Conservation (phyloP, 1,284 basidiomycete genomes). For the Porphyrellus sp. region DNA sequence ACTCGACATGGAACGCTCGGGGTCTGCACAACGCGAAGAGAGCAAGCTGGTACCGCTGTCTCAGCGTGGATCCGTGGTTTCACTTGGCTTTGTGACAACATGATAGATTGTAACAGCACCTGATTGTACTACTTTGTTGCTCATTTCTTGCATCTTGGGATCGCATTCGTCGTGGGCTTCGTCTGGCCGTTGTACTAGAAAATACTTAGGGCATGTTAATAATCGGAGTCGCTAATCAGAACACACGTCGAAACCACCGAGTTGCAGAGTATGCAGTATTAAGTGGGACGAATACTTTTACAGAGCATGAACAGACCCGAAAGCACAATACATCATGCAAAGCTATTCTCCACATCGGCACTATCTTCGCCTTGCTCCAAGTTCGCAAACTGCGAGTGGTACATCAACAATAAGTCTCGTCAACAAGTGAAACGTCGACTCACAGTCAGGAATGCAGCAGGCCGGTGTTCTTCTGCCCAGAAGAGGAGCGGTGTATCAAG, state of each 20-base stretch:
- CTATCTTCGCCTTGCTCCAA: conserved; percentile 85
- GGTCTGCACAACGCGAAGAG: conserved; percentile 13
- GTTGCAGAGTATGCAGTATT: conserved; percentile 4
- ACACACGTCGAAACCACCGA: background rate
- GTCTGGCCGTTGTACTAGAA: background rate
- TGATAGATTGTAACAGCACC: conserved; percentile 11
- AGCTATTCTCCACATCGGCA: conserved; percentile 87
- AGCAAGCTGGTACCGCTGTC: conserved; percentile 10
- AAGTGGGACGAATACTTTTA: conserved; percentile 18
- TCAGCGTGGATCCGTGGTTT: conserved; percentile 27
- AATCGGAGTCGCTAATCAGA: background rate
- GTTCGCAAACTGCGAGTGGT: conserved; percentile 63
- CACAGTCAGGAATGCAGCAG: conserved; percentile 85
- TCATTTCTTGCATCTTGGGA: conserved; percentile 18
- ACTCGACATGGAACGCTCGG: conserved; percentile 11
- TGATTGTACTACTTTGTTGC: conserved; percentile 9
- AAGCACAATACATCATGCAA: conserved; percentile 48
- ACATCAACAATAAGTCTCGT: conserved; percentile 3
- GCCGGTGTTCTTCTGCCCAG: conserved; percentile 95
- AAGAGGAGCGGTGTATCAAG: conserved; percentile 91
- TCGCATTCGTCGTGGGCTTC: background rate
- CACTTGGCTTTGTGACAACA: conserved; percentile 31
- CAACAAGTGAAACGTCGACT: conserved; percentile 33
- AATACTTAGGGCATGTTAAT: background rate
- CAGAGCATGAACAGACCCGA: conserved; percentile 10